These are phyloP conservation scores for Aspergillus hortae DNA, from an alignment of 2,329 filamentous ascomycete species.

Conservation along the genomic window DNA sequence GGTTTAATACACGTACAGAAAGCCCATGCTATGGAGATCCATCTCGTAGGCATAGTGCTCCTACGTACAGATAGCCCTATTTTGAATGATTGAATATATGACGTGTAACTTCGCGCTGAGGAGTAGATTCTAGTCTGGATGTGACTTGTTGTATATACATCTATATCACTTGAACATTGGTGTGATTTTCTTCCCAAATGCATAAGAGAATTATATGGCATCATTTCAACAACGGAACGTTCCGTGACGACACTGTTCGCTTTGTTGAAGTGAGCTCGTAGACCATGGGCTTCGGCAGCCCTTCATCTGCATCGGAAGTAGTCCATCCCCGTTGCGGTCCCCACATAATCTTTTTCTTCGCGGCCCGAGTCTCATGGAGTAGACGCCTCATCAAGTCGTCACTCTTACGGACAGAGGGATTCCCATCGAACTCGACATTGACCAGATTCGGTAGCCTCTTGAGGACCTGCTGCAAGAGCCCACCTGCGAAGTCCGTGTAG, in stretches of 20 bases:
- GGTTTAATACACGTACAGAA: neutral
- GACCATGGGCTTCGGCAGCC: conserved; percentile 7
- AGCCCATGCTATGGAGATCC: neutral
- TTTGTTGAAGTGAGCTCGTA: conserved; percentile 8
- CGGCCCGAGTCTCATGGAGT: conserved; percentile 29
- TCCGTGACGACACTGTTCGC: neutral
- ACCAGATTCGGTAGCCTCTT: conserved; percentile 46
- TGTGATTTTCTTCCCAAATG: neutral
- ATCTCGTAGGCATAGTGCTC: neutral
- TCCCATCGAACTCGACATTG: conserved; percentile 56
- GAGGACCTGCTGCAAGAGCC: conserved; percentile 49
- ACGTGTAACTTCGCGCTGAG: neutral
- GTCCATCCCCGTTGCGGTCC: conserved; percentile 39
- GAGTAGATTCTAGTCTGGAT: neutral
- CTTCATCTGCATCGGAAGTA: conserved; percentile 25
- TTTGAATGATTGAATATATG: conserved; percentile 5
- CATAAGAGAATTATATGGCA: neutral
- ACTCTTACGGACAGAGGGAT: conserved; percentile 49
- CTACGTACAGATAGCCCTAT: neutral
- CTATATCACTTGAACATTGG: neutral
- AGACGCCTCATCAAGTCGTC: conserved; percentile 52
- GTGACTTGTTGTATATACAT: neutral
- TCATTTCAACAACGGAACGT: neutral
- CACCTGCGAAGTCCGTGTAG: conserved; percentile 55
- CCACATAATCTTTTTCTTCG: conserved; percentile 36